A percentile compares a stretch with the other conserved stretches of the same genome.
Conservation (phyloP, 2,329 filamentous ascomycete genomes). For the Microdochium nivale region DNA sequence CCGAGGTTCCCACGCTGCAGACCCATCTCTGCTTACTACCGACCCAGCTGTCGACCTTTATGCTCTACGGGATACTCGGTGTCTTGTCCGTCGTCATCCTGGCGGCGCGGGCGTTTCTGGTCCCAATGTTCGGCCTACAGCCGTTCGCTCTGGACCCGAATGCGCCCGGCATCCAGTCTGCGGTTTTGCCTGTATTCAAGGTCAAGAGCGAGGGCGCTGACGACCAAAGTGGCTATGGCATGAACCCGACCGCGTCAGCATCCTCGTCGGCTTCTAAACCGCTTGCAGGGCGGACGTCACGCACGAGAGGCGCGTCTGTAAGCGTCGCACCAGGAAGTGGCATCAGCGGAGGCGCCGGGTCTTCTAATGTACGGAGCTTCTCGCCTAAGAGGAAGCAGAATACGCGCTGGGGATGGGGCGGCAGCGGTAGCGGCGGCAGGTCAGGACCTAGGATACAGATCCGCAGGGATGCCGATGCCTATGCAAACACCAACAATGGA, state of each 20-base stretch:
- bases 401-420: slow-evolving; percentile 28
- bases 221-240: slow-evolving; percentile 13
- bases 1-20: slow-evolving; percentile 54
- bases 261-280: slow-evolving; percentile 25
- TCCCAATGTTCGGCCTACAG: slow-evolving; percentile 43
- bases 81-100: slow-evolving; percentile 42
- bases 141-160: slow-evolving; percentile 43
- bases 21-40: slow-evolving; percentile 87
- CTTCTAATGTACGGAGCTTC: slow-evolving; percentile 9
- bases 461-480: slow-evolving; percentile 27
- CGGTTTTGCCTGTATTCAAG: slow-evolving; percentile 40
- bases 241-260: slow-evolving; percentile 17
- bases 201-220: slow-evolving; percentile 42
- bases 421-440: slow-evolving; percentile 35
- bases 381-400: slow-evolving; percentile 9
- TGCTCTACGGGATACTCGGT: slow-evolving; percentile 63
- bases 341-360: slow-evolving; percentile 13
- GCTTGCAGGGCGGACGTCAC: slow-evolving; percentile 18
- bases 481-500: slow-evolving; percentile 13
- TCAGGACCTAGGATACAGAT: slow-evolving; percentile 45
- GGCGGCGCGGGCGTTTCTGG: slow-evolving; percentile 44
- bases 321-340: slow-evolving; percentile 8
- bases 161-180: slow-evolving; percentile 6
- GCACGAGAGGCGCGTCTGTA: slow-evolving; percentile 3
- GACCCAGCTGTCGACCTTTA: slow-evolving; percentile 76